Evolutionary conservation across 345 rosid species (phyloP), one percentile per base, ranked within the genome.

Genomic region (Hypericum androsaemum): DNA sequence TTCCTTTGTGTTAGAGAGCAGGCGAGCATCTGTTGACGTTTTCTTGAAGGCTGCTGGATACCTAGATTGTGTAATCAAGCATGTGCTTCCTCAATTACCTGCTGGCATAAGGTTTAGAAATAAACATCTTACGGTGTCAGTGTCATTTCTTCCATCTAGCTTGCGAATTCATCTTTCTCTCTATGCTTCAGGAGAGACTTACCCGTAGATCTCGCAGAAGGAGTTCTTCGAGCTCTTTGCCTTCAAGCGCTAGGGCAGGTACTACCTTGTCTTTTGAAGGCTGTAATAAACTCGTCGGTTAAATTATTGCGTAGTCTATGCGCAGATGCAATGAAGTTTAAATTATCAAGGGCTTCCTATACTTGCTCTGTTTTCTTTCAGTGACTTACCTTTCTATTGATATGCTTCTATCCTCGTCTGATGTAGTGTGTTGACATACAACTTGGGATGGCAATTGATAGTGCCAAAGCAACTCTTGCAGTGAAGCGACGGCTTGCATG

Each of bases 401-500:
- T 7, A 28, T 42, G 11, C 54, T 12, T 53, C 15, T 11, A 42
- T 13, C 51, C 37, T 14, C 62, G 5, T 64, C 59, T 67, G 56
- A 43, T 65, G 38, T 79, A 94, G 99, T 79, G 88, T 74, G 88
- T 80, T 59, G 97, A 94, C 71, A 81, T 94, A 71, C 99, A 94
- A 67, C 95, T 94, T 14, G 99, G 99, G 59, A 79, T 88, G 90
- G 99, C 99, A 56, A 94, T 94, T 43, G 97, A 88, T 75, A 88
- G 90, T 69, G 69, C 97, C 39, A 94, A 88, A 74, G 99, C 99
- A 63, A 94, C 97, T 62, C 89, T 94, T 55, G 97, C 99, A 59
- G 99, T 94, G 69, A 94, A 94, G 68, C 79, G 99, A 54, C 80
- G 99, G 68, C 97, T 94, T 74, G 87, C 97, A 55, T 94, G 99